These are phyloP conservation scores for Daldinia grandis DNA, from an alignment of 495 filamentous ascomycete genomes.

Conservation along the genomic window DNA sequence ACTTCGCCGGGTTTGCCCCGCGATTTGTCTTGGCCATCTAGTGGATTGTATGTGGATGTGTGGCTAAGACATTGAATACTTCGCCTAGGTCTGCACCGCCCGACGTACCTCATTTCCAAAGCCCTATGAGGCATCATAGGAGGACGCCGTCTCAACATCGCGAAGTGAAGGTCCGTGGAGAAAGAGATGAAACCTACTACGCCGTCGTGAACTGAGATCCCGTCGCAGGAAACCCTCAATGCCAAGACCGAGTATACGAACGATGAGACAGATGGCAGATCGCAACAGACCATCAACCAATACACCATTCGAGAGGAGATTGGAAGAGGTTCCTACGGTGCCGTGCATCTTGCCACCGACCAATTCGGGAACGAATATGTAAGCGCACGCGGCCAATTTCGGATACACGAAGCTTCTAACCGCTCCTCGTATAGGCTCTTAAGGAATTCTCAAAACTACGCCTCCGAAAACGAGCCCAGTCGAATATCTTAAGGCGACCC, in stretches of 20 bases:
- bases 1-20: constrained; percentile 24
- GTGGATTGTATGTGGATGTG: constrained; percentile 8
- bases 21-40: constrained; percentile 25
- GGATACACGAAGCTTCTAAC: constrained; percentile 25
- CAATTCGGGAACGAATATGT: constrained; percentile 95
- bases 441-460: constrained; percentile 98
- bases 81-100: constrained; percentile 52
- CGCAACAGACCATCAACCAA: constrained; percentile 87
- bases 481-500: constrained; percentile 77
- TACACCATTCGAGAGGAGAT: constrained; percentile 96
- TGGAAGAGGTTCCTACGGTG: constrained; percentile 91
- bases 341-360: constrained; percentile 90
- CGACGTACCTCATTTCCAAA: constrained; percentile 58
- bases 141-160: constrained; percentile 74
- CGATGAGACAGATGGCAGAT: constrained; percentile 79
- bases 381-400: constrained; percentile 47
- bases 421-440: constrained; percentile 70
- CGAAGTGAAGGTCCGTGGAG: constrained; percentile 69
- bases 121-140: constrained; percentile 77
- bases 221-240: constrained; percentile 83
- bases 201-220: constrained; percentile 22
- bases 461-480: constrained; percentile 91
- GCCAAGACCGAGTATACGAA: constrained; percentile 86
- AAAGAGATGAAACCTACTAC: not conserved
- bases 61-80: constrained; percentile 25